Evolutionary conservation across 2,329 filamentous ascomycete genomes (phyloP), one percentile per base, ranked within the genome.

Genomic region (Diaporthe sp.): DNA sequence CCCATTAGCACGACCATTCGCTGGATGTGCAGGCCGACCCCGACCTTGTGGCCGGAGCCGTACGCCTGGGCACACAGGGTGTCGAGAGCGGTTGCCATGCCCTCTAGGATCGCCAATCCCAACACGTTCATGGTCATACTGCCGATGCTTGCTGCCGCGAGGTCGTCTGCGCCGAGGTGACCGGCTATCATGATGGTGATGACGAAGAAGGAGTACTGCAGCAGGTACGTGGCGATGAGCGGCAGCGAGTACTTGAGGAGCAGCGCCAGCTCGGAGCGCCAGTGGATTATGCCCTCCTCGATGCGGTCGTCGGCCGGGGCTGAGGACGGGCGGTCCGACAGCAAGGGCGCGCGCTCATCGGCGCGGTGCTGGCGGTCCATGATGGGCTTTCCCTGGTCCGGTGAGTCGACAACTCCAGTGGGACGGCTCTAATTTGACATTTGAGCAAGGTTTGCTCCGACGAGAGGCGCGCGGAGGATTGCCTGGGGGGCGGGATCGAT

Each of bases 71-170:
- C 85, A 76, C 87, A 89, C 4, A 89, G 80, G 0, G 88, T 89
- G 77, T 89, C 88, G 31, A 89, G 81, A 34, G 85, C 86, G 0
- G 87, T 89, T 13, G 88, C 87, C 79, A 89, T 85, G 31, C 88
- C 88, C 78, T 89, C 87, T 74, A 87, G 86, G 31, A 88, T 81
- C 1, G 89, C 86, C 28, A 87, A 84, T 0, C 89, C 89, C 9
- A 88, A 83, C 69, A 91, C 90, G 75, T 88, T 90, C 77, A 89
- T 87, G 0, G 88, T 90, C 61, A 88, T 89, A 34, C 87, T 85
- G 34, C 87, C 88, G 22, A 90, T 79, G 72, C 86, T 88, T 0
- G 88, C 87, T 0, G 88, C 89, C 1, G 87, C 89, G 13, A 90
- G 80, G 74, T 89, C 88, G 78, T 88, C 85, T 4, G 87, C 87